Evolutionary conservation across 2,329 filamentous ascomycete genomes (phyloP), one percentile per base, ranked within the genome.

Genomic region (Pseudogymnoascus sp.): DNA sequence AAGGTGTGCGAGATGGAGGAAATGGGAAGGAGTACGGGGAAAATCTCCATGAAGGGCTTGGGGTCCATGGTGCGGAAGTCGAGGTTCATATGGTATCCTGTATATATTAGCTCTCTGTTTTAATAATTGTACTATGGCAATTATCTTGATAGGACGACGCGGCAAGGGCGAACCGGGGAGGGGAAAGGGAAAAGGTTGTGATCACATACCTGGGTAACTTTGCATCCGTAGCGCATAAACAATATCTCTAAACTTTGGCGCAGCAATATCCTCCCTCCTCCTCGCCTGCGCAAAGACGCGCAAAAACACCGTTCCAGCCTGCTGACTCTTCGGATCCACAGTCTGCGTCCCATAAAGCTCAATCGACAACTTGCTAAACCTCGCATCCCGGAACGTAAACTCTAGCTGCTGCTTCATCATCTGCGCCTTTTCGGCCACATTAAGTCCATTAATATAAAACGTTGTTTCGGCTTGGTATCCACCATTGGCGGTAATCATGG

Each of bases 61-160:
- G 77, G 77, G 9, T 71, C 68, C 76, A 78, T 77, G 3, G 77
- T 78, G 3, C 77, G 71, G 59, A 78, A 78, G 60, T 79, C 76
- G 0, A 79, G 70, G 35, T 74, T 75, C 75, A 78, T 78, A 23
- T 79, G 77, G 31, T 78, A 78, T 0, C 76, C 31, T 33, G 9
- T 10, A 33, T 33, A 33, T 4, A 0, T 33, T 33, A 33, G 31
- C 9, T 33, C 31, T 33, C 9, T 3, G 31, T 4, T 33, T 33
- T 33, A 33, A 33, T 11, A 33, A 33, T 33, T 33, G 31, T 4
- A 33, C 6, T 33, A 33, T 33, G 31, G 31, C 9, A 33, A 33
- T 11, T 33, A 33, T 33, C 31, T 33, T 33, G 9, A 9, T 11
- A 11, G 31, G 31, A 9, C 9, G 10, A 11, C 5, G 9, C 31